Base-by-base conservation (phyloP, 176 grass and related monocot species). In the Microstegium vimineum region DNA sequence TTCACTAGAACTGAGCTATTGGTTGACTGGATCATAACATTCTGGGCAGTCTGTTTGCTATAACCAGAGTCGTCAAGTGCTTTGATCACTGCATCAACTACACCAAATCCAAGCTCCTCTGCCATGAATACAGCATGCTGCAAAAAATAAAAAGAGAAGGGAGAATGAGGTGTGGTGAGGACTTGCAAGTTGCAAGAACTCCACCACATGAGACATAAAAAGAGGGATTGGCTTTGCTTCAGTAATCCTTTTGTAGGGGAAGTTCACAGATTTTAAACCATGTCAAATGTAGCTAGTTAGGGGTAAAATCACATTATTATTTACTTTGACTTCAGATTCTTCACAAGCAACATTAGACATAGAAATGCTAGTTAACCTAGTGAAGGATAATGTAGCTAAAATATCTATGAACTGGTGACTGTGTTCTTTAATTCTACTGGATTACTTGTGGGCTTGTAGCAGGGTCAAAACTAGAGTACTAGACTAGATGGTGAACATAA, bases 61-160 rank as follows among this genome's bases (percentile, higher is more conserved):
- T 97, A 97, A 49, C 95, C 92, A 11, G 95, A 84, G 34, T 88
- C 77, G 43, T 89, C 85, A 41, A 91, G 86, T 8, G 88, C 81
- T 69, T 81, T 90, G 27, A 93, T 84, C 34, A 94, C 83, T 42
- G 80, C 84, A 89, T 94, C 92, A 7, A 89, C 90, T 13, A 97
- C 73, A 66, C 83, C 80, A 83, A 87, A 88, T 14, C 87, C 86
- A 81, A 98, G 87, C 47, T 89, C 89, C 70, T 94, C 86, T 22
- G 84, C 90, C 67, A 98, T 86, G 61, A 98, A 94, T 59, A 90
- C 86, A 47, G 90, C 95, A 91, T 67, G 78, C 95, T 98, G 71
- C 32, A 47, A 86, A n/a, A 78, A 74, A 46, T 40, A 61, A 38
- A 18, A 60, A 28, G 3, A 69, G 36, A 46, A 52, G 4, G 73